Evolutionary conservation across 768 basidiomycete species (phyloP), one percentile per base, ranked within the genome.

Genomic region (Hypholoma fasciculare): DNA sequence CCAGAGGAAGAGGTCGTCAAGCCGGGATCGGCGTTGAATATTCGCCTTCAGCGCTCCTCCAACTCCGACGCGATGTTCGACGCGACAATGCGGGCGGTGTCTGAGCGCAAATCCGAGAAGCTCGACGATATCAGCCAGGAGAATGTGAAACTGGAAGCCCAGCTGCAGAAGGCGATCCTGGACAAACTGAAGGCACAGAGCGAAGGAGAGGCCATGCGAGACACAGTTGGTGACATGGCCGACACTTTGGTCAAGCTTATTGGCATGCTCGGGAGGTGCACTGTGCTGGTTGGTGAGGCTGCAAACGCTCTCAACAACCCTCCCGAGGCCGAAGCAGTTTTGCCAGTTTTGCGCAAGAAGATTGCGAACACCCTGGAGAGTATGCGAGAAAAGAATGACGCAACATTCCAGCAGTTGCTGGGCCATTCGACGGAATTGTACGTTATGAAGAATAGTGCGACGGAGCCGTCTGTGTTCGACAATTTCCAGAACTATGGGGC

Each of bases 51-150:
- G 65, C 84, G 87, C 5, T 88, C 91, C 3, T 80, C 80, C 57
- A 94, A 93, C 68, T 86, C 90, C 4, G 79, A 76, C 60, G 85
- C 88, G 34, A 89, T 94, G 81, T 92, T 94, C 66, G 90, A 92
- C 48, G 92, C 90, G 14, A 91, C 89, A 38, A 82, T 94, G 67
- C 84, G 89, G n/a, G 91, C 91, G 14, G 86, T 88, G 49, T 85
- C 88, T 36, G 90, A 95, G 66, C 79, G 93, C 54, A 86, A 82
- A 59, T 90, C 88, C 4, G 90, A 92, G 61, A 86, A 86, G 63
- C 73, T 93, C 37, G 93, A 94, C 67, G 89, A 92, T 26, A 65
- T 82, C 39, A 82, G 79, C 64, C 68, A 85, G 23, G 87, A 91
- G 59, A 88, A 83, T 61, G 75, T 95, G 65, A 88, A 86, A 66